Conservation (phyloP, 2,329 filamentous ascomycete species). For the Myriangium duriaei region DNA sequence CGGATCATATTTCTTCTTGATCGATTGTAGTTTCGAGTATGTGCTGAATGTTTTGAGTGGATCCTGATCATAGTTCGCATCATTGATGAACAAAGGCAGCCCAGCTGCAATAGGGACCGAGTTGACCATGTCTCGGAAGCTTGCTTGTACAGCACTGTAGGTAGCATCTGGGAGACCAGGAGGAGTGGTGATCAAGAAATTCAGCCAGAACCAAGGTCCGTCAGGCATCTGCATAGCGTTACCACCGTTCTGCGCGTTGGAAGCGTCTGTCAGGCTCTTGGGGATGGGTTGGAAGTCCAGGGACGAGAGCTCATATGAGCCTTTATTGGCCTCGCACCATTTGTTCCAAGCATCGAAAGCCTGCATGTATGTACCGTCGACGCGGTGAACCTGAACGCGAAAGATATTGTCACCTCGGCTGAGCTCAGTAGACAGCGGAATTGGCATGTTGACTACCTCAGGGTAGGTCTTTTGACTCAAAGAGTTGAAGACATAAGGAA, state of each 20-base stretch:
- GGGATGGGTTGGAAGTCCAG: slow-evolving; percentile 22
- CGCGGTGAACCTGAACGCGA: slow-evolving; percentile 23
- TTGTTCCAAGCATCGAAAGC: slow-evolving; percentile 19
- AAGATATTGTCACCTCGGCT: slow-evolving; percentile 24
- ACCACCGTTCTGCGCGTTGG: slow-evolving; percentile 19
- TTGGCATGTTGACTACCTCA: slow-evolving; percentile 24
- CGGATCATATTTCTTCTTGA: slow-evolving; percentile 10
- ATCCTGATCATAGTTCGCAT: slow-evolving; percentile 6
- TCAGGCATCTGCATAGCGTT: slow-evolving; percentile 26
- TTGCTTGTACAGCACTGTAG: slow-evolving; percentile 20
- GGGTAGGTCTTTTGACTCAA: slow-evolving; percentile 20
- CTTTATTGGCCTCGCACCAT: slow-evolving; percentile 23
- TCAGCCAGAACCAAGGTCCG: slow-evolving; percentile 23
- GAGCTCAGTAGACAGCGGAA: slow-evolving; percentile 20
- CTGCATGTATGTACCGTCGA: slow-evolving; percentile 15
- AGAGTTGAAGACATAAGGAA: slow-evolving; percentile 21
- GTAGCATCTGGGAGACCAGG: slow-evolving; percentile 16
- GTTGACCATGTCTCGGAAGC: slow-evolving; percentile 21
- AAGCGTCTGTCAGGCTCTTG: slow-evolving; percentile 22
- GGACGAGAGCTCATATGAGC: slow-evolving; percentile 16
- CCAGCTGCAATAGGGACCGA: slow-evolving; percentile 19
- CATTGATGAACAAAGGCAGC: slow-evolving; percentile 7
- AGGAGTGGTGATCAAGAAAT: slow-evolving; percentile 20
- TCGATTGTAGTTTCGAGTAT: slow-evolving; percentile 5
- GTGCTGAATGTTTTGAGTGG: slow-evolving; percentile 4